A percentile compares a stretch with the other conserved stretches of the same genome.
Conservation (phyloP, 306 rosid species). For the Trichosanthes truncata region DNA sequence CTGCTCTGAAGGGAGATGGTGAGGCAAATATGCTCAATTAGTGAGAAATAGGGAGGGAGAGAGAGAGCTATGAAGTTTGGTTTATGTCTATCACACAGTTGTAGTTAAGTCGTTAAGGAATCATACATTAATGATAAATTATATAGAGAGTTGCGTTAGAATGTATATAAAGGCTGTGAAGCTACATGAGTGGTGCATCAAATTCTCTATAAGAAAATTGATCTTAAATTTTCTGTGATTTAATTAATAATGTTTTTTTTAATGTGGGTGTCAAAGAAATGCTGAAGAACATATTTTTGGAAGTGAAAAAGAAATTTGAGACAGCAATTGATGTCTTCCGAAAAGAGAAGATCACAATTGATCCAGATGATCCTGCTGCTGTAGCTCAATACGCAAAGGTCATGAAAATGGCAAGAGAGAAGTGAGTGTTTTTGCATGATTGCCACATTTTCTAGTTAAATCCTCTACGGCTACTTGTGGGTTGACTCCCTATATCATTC, state of each 20-base stretch:
- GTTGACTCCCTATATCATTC: background rate
- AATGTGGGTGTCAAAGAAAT: constrained; percentile 44
- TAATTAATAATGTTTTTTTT: constrained; percentile 17
- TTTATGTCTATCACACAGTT: background rate
- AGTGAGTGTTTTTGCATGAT: constrained; percentile 42
- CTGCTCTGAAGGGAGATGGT: constrained; percentile 84
- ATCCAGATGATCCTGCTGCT: constrained; percentile 78
- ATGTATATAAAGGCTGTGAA: background rate
- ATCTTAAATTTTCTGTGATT: constrained; percentile 1
- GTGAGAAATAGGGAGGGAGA: background rate
- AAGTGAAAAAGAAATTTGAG: constrained; percentile 76
- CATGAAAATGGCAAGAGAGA: constrained; percentile 75
- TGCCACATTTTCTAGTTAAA: background rate
- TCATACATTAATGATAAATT: background rate
- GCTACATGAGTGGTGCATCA: background rate
- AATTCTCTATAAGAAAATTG: background rate
- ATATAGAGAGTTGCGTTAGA: background rate
- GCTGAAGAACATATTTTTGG: constrained; percentile 74
- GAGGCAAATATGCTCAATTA: constrained; percentile 18
- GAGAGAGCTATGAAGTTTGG: background rate
- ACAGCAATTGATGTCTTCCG: constrained; percentile 60
- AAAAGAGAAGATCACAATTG: constrained; percentile 86
- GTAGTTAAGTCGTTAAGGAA: background rate
- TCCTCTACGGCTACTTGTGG: background rate
- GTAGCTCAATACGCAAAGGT: constrained; percentile 76